These are phyloP conservation scores for Eucalyptus curtisii DNA, from an alignment of 345 rosid genomes.

Conservation along the genomic window DNA sequence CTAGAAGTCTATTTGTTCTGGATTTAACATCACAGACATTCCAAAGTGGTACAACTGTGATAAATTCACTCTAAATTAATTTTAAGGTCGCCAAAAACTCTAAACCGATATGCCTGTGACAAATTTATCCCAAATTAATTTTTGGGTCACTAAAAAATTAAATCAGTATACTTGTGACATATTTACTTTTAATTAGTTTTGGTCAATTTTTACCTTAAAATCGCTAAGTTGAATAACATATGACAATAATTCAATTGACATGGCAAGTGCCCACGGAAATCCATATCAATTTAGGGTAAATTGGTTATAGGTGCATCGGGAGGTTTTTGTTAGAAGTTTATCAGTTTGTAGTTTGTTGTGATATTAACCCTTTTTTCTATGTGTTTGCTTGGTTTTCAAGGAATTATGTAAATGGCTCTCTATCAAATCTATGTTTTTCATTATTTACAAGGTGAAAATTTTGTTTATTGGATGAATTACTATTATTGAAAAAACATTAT, in stretches of 20 bases:
- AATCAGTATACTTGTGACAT: background rate
- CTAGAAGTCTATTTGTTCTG: background rate
- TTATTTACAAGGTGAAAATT: background rate
- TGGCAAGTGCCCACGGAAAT: background rate
- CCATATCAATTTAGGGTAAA: background rate
- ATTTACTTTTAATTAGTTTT: too few relatives aligned
- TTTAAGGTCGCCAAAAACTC: fast-evolving
- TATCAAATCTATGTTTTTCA: background rate
- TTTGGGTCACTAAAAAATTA: too few relatives aligned
- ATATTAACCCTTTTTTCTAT: background rate
- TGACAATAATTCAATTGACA: background rate
- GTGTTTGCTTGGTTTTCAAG: background rate
- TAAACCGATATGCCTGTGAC: fast-evolving
- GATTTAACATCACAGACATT: background rate
- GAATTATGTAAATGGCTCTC: background rate
- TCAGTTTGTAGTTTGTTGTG: fast-evolving
- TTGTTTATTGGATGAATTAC: background rate
- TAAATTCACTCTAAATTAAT: too few relatives aligned
- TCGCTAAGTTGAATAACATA: fast-evolving
- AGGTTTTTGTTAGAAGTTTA: background rate
- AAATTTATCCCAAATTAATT: too few relatives aligned
- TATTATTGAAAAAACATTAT: background rate
- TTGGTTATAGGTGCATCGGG: fast-evolving
- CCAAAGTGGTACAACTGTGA: too few relatives aligned
- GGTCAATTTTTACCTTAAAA: too few relatives aligned